Evolutionary conservation across 129 eudicot genomes (phyloP), one percentile per base, ranked within the genome.

Genomic region (Arctium lappa): DNA sequence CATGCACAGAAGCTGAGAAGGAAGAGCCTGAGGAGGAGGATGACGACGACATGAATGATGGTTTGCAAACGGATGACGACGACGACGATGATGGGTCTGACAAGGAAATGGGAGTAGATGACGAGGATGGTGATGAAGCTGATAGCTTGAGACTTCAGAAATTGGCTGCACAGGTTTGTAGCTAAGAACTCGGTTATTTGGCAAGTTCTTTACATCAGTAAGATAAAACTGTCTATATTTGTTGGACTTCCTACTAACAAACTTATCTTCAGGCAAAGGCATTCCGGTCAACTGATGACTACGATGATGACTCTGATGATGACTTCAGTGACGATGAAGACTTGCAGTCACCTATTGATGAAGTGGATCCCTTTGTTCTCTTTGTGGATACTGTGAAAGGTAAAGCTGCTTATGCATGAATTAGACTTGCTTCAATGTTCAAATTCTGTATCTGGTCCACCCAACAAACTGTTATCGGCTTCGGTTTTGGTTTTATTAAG

Each of bases 281-380:
- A 30, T 93, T 93, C 85, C 92, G 93, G 30, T 68, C 89, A n/a
- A 72, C 78, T 50, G 94, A 86, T 7, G 94, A 91, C 40, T 91
- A 88, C 53, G 94, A 94, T 70, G 92, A 91, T 40, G 98, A 95
- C 75, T 80, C 94, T 0, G 99, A 92, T 78, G 97, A 95, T 69
- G 97, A 90, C 86, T 93, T 86, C 82, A 93, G 97, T 40, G 99
- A 93, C 37, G 93, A 90, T 78, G 97, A 95, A 46, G 99, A 93
- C 22, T 39, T 93, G 81, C 97, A 95, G 72, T 95, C 99, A n/a
- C 99, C 99, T 56, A 91, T 95, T 29, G 97, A 95, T 88, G 94
- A 91, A 70, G 92, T 95, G 74, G 99, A 95, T 81, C 97, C 99
- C 31, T 95, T 93, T 81, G 77, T 95, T 76, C 86, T 91, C 90